Evolutionary conservation across 1,284 basidiomycete species (phyloP).

Genomic region (Ganoderma lingzhi): DNA sequence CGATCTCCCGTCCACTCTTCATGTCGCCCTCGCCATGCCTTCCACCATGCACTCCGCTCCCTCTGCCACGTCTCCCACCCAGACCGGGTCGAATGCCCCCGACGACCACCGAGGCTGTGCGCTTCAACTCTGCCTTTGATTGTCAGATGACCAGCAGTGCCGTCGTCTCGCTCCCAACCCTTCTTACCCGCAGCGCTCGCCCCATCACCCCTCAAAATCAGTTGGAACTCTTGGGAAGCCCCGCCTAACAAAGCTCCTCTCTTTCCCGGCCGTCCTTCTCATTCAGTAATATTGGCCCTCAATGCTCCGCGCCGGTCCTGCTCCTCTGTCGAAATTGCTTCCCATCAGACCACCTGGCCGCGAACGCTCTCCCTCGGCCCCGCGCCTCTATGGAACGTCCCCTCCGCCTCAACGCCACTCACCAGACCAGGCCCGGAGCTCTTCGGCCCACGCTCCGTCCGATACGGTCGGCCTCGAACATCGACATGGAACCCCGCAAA

Average conservation of each 20-base stretch:
- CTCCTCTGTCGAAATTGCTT: constrained; percentile 5
- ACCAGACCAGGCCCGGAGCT: constrained; percentile 2
- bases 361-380: background rate
- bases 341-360: background rate
- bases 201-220: constrained; percentile 7
- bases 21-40: background rate
- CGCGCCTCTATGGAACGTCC: constrained; percentile 7
- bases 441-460: background rate
- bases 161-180: background rate
- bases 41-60: background rate
- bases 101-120: background rate
- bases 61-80: background rate
- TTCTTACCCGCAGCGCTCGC: background rate
- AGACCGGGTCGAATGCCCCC: constrained; percentile 2
- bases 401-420: constrained; percentile 1
- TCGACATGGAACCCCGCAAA: background rate
- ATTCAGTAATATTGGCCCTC: background rate
- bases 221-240: background rate
- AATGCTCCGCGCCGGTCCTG: background rate
- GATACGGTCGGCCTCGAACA: background rate
- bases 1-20: constrained; percentile 6
- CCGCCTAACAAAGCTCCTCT: background rate
- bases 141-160: constrained; percentile 10
- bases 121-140: constrained; percentile 6
- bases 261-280: background rate